Conservation (phyloP, 2,329 filamentous ascomycete species). For the Diaporthe nobilis region DNA sequence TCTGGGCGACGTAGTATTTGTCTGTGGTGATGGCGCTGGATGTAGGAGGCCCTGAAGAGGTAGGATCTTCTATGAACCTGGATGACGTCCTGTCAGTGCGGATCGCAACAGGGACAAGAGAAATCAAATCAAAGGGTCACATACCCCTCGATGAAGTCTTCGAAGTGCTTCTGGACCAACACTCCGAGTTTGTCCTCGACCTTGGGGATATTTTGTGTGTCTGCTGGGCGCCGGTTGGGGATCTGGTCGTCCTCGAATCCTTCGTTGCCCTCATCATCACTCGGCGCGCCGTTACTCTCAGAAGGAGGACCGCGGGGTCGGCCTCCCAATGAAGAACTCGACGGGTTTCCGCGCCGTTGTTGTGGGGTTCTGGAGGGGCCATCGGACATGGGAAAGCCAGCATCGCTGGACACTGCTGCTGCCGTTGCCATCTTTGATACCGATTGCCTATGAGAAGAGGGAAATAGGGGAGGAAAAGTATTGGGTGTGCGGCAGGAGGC, state of each 20-base stretch:
- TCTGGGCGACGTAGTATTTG: constrained; percentile 88
- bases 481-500: constrained; percentile 19
- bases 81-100: constrained; percentile 21
- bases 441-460: background rate
- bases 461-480: background rate
- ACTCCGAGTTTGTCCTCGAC: constrained; percentile 84
- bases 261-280: constrained; percentile 70
- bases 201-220: constrained; percentile 71
- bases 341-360: constrained; percentile 59
- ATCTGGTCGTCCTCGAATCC: constrained; percentile 77
- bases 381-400: constrained; percentile 71
- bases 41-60: constrained; percentile 72
- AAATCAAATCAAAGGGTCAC: constrained; percentile 45
- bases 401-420: constrained; percentile 70
- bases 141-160: constrained; percentile 84
- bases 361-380: constrained; percentile 63
- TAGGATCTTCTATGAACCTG: constrained; percentile 78
- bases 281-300: constrained; percentile 71
- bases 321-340: constrained; percentile 62
- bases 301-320: constrained; percentile 73
- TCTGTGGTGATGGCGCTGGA: constrained; percentile 82
- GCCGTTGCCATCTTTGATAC: constrained; percentile 43
- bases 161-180: constrained; percentile 81
- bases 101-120: background rate
- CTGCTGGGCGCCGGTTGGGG: constrained; percentile 63